phyloP scores from a whole-genome alignment of 2,329 filamentous ascomycete species.

The Cladosporium sp. region DNA sequence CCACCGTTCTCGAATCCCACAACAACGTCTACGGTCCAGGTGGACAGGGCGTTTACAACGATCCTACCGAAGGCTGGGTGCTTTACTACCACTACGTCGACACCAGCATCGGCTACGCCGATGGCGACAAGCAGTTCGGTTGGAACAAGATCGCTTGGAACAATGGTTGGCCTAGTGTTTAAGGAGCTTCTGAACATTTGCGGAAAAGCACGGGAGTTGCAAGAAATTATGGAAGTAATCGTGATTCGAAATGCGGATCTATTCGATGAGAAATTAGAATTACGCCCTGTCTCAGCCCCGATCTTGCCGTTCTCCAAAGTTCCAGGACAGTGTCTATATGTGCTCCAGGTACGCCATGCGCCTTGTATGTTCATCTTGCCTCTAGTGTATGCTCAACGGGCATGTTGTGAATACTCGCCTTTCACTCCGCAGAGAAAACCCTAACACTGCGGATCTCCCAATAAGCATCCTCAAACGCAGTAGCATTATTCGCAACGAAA shows the following conservation, averaged over 20 bases:
- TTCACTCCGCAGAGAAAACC: constrained; percentile 28
- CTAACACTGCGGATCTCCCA: constrained; percentile 36
- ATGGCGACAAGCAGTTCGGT: constrained; percentile 46
- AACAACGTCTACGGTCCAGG: constrained; percentile 61
- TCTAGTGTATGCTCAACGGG: background rate
- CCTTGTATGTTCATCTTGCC: background rate
- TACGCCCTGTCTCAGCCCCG: too few relatives aligned
- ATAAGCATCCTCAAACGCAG: constrained; percentile 32
- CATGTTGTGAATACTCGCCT: too few relatives aligned
- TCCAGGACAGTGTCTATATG: too few relatives aligned
- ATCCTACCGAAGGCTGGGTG: constrained; percentile 47
- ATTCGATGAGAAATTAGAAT: too few relatives aligned
- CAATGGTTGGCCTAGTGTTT: constrained; percentile 44
- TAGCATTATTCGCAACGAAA: constrained; percentile 30
- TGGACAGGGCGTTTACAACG: constrained; percentile 57
- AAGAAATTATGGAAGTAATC: too few relatives aligned
- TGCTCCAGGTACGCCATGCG: too few relatives aligned
- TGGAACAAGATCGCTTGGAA: constrained; percentile 50
- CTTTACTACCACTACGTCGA: constrained; percentile 62
- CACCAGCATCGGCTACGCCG: constrained; percentile 39
- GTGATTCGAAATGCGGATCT: too few relatives aligned
- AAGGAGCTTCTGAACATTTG: background rate
- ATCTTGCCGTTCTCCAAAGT: too few relatives aligned
- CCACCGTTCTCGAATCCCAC: constrained; percentile 57
- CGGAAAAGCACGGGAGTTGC: too few relatives aligned